These are phyloP conservation scores for Meredithiella fracta DNA, from an alignment of 2,329 filamentous ascomycete genomes.

Conservation along the genomic window DNA sequence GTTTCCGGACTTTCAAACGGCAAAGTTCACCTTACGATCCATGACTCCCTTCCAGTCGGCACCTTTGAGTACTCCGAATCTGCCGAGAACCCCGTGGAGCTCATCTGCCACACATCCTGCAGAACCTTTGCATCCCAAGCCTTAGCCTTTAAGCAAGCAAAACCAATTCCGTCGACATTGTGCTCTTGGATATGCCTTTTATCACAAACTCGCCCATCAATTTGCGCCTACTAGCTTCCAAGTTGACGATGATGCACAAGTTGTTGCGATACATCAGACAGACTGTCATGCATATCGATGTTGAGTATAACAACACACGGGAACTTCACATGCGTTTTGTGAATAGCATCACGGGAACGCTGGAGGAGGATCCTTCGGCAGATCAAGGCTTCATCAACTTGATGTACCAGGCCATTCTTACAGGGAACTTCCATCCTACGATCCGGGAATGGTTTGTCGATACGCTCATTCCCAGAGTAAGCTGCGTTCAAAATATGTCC, in stretches of 20 bases:
- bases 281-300: constrained; percentile 58
- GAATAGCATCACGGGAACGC: constrained; percentile 29
- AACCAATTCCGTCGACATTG: constrained; percentile 32
- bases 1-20: constrained; percentile 57
- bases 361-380: constrained; percentile 58
- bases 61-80: constrained; percentile 34
- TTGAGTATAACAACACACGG: constrained; percentile 69
- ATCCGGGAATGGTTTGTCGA: constrained; percentile 82
- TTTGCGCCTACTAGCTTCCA: constrained; percentile 68
- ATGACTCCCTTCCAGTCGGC: constrained; percentile 71
- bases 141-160: constrained; percentile 39
- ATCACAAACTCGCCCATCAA: constrained; percentile 63
- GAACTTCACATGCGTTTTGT: constrained; percentile 69
- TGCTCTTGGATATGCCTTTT: constrained; percentile 72
- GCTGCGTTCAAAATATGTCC: constrained; percentile 17
- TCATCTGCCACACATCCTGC: constrained; percentile 52
- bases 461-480: constrained; percentile 59
- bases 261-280: constrained; percentile 72
- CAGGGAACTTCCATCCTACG: constrained; percentile 58
- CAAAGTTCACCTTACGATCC: constrained; percentile 60
- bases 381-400: constrained; percentile 49
- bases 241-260: constrained; percentile 75
- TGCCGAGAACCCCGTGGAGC: constrained; percentile 20
- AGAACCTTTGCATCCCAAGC: constrained; percentile 59
- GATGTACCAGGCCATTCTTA: constrained; percentile 69